Base-by-base conservation (phyloP, 305 asterid species). In the Fraxinus albicans region DNA sequence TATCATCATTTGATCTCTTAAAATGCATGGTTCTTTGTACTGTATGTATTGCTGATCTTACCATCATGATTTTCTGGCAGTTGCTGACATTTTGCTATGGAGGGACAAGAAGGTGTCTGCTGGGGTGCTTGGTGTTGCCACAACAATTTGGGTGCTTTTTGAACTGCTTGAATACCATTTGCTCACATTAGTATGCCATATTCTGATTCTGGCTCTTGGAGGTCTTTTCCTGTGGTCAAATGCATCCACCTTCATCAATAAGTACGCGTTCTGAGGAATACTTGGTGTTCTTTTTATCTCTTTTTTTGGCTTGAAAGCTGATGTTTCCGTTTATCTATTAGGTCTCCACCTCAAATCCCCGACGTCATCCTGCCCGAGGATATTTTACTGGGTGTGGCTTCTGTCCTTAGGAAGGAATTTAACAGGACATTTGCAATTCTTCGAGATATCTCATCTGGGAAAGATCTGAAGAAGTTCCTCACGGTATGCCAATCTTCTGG, bases 81-180 rank as follows among this genome's bases (percentile, higher is more conserved):
- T 97, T 87, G 99, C 99, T 88, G 98, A 94, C 86, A 88, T 95
- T 84, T 90, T 93, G 83, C 83, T 95, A n/a, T 94, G 99, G 99
- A 92, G 94, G 88, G 92, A 95, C 90, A 92, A 93, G 94, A 94
- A 91, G 87, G 83, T 90, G 77, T 84, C 99, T 77, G 95, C 89
- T 82, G 91, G 92, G 6, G 97, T 95, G 84, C 90, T 95, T 84
- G 96, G 98, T 82, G 87, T 88, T 87, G 97, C 93, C 82, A 95
- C 98, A 63, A 83, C 91, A 63, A 84, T 91, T 80, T 95, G 97
- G 97, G 93, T 95, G 87, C 94, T 95, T 79, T 95, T 93, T 84
- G 99, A 95, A 87, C 58, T 94, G 97, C 86, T 94, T 58, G 97
- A 95, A 78, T 95, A 94, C 88, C 97, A 95, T 87, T 86, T 95